These are phyloP conservation scores for Ganoderma leucocontextum DNA, from an alignment of 1,284 basidiomycete genomes.

Conservation along the genomic window DNA sequence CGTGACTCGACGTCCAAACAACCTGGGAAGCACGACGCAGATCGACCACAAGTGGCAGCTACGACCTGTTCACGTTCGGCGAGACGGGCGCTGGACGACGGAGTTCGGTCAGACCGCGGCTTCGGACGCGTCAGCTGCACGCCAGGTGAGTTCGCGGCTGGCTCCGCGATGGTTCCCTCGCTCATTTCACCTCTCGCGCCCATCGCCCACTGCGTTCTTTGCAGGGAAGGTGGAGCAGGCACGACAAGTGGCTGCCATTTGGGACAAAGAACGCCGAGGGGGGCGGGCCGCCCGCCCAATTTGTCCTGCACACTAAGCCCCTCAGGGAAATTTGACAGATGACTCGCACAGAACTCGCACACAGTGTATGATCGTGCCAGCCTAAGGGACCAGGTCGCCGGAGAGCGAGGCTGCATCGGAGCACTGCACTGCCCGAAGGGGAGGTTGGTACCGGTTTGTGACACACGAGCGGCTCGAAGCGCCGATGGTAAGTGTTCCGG, in stretches of 20 bases:
- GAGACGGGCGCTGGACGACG: not conserved
- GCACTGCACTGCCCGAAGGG: not conserved
- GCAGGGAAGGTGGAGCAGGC: constrained; percentile 4
- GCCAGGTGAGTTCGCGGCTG: not conserved
- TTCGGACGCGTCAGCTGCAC: constrained; percentile 2
- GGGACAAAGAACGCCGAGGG: not conserved
- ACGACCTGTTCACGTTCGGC: not conserved
- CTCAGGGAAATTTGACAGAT: not conserved
- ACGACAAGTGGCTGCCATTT: not conserved
- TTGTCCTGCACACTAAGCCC: not conserved
- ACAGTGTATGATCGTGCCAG: not conserved
- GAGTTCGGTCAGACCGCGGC: not conserved
- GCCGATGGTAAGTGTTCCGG: not conserved
- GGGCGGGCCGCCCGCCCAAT: not conserved
- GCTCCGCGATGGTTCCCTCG: not conserved
- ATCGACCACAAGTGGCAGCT: constrained; percentile 6
- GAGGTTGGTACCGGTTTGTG: not conserved
- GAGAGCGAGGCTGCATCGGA: not conserved
- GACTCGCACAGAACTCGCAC: not conserved
- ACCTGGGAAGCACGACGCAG: constrained; percentile 2
- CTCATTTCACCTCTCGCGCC: not conserved
- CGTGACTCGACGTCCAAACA: not conserved
- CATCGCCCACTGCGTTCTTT: not conserved
- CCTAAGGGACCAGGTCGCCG: too few species aligned
- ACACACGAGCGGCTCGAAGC: not conserved